These are phyloP conservation scores for Auricularia cornea DNA, from an alignment of 768 basidiomycete genomes.

Conservation along the genomic window DNA sequence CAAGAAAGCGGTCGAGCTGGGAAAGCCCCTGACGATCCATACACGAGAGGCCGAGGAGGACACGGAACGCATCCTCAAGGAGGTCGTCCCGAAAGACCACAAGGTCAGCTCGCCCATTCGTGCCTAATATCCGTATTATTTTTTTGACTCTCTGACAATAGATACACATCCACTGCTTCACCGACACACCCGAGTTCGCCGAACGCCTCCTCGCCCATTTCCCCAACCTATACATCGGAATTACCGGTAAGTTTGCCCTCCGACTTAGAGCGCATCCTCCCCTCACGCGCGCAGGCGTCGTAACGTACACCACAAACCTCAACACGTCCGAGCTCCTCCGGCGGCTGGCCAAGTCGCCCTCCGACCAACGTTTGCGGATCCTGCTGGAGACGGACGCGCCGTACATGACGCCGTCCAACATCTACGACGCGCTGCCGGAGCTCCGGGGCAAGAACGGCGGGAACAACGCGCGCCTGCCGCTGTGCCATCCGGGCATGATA, in stretches of 20 bases:
- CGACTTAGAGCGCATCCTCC: background rate
- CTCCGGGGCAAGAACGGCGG: constrained; percentile 26
- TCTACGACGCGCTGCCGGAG: constrained; percentile 48
- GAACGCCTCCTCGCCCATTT: constrained; percentile 64
- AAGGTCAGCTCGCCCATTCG: constrained; percentile 32
- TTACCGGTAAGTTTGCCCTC: constrained; percentile 45
- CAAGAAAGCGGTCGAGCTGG: constrained; percentile 51
- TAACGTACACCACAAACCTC: constrained; percentile 67
- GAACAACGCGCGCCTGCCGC: constrained; percentile 44
- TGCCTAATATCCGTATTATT: no score
- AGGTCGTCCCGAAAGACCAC: constrained; percentile 64
- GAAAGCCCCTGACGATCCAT: constrained; percentile 78
- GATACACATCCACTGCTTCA: constrained; percentile 88
- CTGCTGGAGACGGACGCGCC: constrained; percentile 83
- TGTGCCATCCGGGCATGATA: constrained; percentile 74
- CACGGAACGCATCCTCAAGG: constrained; percentile 68
- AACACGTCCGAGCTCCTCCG: constrained; percentile 65
- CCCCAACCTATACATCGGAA: constrained; percentile 74
- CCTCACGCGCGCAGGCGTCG: constrained; percentile 44
- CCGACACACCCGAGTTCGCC: constrained; percentile 71
- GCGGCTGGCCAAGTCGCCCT: constrained; percentile 29
- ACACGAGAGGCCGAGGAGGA: constrained; percentile 82
- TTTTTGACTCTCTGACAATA: no score
- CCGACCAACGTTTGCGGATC: constrained; percentile 22
- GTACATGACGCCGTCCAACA: constrained; percentile 73